Evolutionary conservation across 2,329 filamentous ascomycete genomes (phyloP), one percentile per base, ranked within the genome.

Genomic region (Venturia pyrina): DNA sequence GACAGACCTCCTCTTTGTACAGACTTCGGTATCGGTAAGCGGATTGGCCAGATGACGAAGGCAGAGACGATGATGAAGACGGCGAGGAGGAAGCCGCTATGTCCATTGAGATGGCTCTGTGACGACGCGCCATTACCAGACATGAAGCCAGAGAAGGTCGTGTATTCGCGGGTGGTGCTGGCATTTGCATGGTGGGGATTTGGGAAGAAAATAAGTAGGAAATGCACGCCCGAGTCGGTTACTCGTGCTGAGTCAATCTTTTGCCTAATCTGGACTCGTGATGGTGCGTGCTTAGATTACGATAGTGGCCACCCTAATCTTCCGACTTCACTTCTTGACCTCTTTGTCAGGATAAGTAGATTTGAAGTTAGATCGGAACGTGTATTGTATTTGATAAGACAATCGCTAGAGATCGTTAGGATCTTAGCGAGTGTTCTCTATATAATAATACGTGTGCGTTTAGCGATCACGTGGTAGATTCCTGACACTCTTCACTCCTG

Each of bases 101-200:
- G 53, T 4, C 53, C 53, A 19, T 59, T 59, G 53, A 59, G 53
- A 59, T 59, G 53, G 53, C 32, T 59, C 53, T 59, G 53, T 32
- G 28, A n/a, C 28, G 28, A n/a, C 28, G 53, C 53, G 53, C 28
- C 53, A 59, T 37, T 37, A 15, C 19, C 53, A 59, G 53, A 59
- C 53, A 59, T 59, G 53, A 59, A 59, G 53, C 53, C 53, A 59
- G 53, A 37, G 32, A n/a, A 4, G 53, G 53, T 57, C 24, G 15
- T 8, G 5, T 32, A 15, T 15, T 17, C 19, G 50, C 50, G 50
- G 34, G 24, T 34, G 28, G 24, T 57, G 50, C 34, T 37, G 50
- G 21, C 24, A 53, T 11, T 57, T 17, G 50, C 50, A 57, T 57
- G 32, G 50, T 34, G 50, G 50, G 19, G 24, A 57, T 19, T 34